Base-by-base conservation (phyloP, 352 stramenopile species). In the Phytophthora idaei region DNA sequence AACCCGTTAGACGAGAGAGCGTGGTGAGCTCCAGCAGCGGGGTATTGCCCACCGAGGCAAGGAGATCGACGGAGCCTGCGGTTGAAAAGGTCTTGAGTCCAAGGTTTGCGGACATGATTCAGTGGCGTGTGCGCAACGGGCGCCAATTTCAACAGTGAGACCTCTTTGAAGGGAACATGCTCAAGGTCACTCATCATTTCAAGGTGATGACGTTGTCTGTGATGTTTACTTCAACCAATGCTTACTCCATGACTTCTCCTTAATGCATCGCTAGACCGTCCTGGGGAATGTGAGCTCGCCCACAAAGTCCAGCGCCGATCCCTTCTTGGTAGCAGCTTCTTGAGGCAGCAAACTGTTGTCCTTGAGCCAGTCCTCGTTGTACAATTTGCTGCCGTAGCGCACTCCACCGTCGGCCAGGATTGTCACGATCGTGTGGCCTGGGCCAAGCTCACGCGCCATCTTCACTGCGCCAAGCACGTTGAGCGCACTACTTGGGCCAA, bases 401-500 rank as follows among this genome's bases (percentile, higher is more conserved):
- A 95, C 81, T 7, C 86, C 90, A 0, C 82, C 80, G 48, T 97
- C 90, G 48, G 87, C 90, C 54, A 97, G 36, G 17, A 97, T 87
- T 15, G 89, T 97, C 32, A 93, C 87, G 31, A 97, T 69, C 0
- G 81, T 93, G 64, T 87, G 75, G 2, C 87, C 87, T 0, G 76
- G 80, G 6, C 85, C 85, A 25, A 96, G 67, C 32, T 83, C 71
- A 3, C 83, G 78, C 29, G 87, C 85, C 78, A 90, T 87, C 62
- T 93, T 92, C n/a, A 95, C 80, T 4, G 87, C 90, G 5, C 85
- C 90, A 0, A 94, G 74, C 9, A 83, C 80, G 63, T 97, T 97
- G 49, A 94, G 31, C 9, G 86, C 83, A 6, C 87, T 87, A 11
- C 86, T 94, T 0, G 85, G 82, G 1, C 96, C 95, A 51, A 97